Conservation (phyloP, 495 filamentous ascomycete genomes). For the Evernia prunastri region DNA sequence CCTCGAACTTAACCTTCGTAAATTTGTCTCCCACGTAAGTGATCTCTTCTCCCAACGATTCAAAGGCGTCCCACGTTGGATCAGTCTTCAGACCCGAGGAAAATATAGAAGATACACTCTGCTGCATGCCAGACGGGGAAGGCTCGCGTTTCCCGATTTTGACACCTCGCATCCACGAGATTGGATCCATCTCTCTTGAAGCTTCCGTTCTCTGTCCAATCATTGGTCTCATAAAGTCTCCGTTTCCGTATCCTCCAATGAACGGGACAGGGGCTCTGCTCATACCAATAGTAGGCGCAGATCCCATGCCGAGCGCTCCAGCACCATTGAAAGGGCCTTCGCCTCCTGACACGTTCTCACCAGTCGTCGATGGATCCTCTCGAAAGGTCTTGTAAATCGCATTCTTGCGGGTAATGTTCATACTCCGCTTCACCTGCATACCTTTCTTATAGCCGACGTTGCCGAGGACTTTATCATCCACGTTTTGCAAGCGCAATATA, state of each 20-base stretch:
- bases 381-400: constrained; percentile 84
- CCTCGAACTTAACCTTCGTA: constrained; percentile 77
- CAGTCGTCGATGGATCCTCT: constrained; percentile 38
- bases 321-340: not conserved
- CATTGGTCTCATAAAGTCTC: constrained; percentile 44
- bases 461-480: constrained; percentile 56
- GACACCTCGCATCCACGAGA: constrained; percentile 91
- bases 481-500: constrained; percentile 70
- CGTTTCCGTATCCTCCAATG: constrained; percentile 37
- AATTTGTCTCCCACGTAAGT: constrained; percentile 75
- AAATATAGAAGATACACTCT: constrained; percentile 21
- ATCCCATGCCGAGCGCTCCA: constrained; percentile 20
- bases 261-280: constrained; percentile 47
- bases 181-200: constrained; percentile 62
- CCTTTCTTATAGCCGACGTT: constrained; percentile 74
- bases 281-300: constrained; percentile 39
- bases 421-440: constrained; percentile 53
- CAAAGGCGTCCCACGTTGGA: constrained; percentile 64
- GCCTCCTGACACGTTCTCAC: not conserved
- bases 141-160: constrained; percentile 62
- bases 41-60: constrained; percentile 82
- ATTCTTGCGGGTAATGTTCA: constrained; percentile 72
- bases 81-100: constrained; percentile 20
- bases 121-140: constrained; percentile 29
- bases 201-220: constrained; percentile 53